Evolutionary conservation across 2,329 filamentous ascomycete genomes (phyloP).

Genomic region (Ophiostoma montium): DNA sequence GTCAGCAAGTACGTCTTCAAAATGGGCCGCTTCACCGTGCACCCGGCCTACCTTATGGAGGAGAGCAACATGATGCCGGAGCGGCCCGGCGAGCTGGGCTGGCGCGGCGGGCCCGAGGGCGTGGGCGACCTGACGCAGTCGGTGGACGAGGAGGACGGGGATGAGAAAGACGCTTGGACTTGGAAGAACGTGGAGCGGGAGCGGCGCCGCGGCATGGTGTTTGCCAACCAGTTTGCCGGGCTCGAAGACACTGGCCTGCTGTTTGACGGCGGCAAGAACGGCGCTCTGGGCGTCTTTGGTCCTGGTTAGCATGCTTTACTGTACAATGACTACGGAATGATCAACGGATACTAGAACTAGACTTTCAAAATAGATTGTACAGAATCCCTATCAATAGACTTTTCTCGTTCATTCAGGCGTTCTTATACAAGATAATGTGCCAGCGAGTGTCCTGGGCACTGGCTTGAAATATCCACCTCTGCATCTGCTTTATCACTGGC

Average conservation of each 20-base stretch:
- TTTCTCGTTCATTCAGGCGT: too few relatives aligned
- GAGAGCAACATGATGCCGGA: conserved; percentile 61
- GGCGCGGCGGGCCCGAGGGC: conserved; percentile 22
- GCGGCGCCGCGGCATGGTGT: conserved; percentile 39
- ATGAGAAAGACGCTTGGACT: conserved; percentile 34
- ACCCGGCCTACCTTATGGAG: conserved; percentile 62
- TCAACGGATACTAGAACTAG: not conserved
- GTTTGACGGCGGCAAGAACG: conserved; percentile 39
- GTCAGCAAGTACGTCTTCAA: conserved; percentile 76
- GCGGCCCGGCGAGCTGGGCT: conserved; percentile 50
- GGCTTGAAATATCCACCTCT: too few relatives aligned
- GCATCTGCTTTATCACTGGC: too few relatives aligned
- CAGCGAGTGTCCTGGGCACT: too few relatives aligned
- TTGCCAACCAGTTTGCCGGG: conserved; percentile 40
- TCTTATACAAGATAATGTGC: too few relatives aligned
- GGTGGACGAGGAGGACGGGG: conserved; percentile 23
- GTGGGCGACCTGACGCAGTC: conserved; percentile 20
- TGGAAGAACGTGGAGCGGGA: conserved; percentile 44
- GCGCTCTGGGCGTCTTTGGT: conserved; percentile 34
- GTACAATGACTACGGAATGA: too few relatives aligned
- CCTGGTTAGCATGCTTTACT: conserved; percentile 10
- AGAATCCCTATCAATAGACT: too few relatives aligned
- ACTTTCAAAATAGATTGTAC: not conserved
- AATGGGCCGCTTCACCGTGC: conserved; percentile 66
- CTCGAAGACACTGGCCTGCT: conserved; percentile 38